phyloP scores from a whole-genome alignment of 768 basidiomycete genomes.

The Clitopilus hobsonii region DNA sequence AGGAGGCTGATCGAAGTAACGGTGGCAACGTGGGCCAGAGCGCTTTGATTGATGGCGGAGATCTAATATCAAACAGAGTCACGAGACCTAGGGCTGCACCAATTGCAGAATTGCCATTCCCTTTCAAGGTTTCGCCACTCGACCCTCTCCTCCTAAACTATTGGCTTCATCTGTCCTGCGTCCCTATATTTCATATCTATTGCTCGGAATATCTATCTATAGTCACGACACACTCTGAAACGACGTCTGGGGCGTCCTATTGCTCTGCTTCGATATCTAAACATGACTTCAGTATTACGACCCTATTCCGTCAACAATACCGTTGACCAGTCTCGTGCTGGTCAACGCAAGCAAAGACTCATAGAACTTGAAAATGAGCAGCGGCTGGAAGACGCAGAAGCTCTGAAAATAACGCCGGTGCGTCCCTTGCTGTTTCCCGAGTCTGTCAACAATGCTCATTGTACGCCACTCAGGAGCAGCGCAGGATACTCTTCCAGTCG shows the following conservation, averaged over 20 bases:
- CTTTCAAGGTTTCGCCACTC: neutral
- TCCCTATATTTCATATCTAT: neutral
- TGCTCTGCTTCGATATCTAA: neutral
- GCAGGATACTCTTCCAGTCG: slow-evolving; percentile 30
- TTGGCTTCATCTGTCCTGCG: neutral
- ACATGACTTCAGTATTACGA: neutral
- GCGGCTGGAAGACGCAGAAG: slow-evolving; percentile 48
- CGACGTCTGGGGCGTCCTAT: neutral
- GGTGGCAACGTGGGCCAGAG: neutral
- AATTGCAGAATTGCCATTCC: neutral
- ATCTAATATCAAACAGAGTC: neutral
- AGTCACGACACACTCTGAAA: neutral
- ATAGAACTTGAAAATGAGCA: slow-evolving; percentile 50
- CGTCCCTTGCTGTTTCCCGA: neutral
- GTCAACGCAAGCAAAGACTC: slow-evolving; percentile 40
- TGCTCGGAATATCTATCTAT: neutral
- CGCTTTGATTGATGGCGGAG: neutral
- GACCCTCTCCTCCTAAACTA: neutral
- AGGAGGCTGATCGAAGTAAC: neutral
- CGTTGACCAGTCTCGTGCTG: slow-evolving; percentile 29
- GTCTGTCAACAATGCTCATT: slow-evolving; percentile 1
- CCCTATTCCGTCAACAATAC: neutral
- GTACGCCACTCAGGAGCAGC: slow-evolving; percentile 32
- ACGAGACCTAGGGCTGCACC: neutral
- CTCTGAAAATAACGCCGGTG: slow-evolving; percentile 56